A percentile compares a stretch with the other conserved stretches of the same genome.
Evolutionary conservation across 305 asterid genomes (phyloP).

Genomic region (Withania somnifera): DNA sequence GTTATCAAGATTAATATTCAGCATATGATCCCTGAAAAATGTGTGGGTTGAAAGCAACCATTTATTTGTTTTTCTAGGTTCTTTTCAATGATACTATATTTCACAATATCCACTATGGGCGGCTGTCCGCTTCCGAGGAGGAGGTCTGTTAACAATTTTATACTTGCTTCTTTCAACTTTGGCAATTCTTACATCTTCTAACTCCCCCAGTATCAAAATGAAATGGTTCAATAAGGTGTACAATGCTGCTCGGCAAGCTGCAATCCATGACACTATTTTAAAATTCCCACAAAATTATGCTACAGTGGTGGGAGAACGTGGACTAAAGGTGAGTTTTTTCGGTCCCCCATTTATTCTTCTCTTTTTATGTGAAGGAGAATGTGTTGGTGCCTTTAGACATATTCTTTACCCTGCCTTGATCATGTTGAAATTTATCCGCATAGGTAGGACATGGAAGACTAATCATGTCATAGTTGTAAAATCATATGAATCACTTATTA

Average conservation of each 20-base stretch:
- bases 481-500: not conserved
- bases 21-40: not conserved
- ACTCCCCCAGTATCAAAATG: not conserved
- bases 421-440: not conserved
- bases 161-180: not conserved
- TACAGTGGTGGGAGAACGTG: constrained; percentile 96
- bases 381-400: not conserved
- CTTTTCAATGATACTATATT: constrained; percentile 90
- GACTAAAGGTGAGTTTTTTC: constrained; percentile 57
- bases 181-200: not conserved
- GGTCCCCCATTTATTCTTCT: not conserved
- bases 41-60: not conserved
- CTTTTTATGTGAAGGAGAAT: not conserved
- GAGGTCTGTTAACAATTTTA: constrained; percentile 45
- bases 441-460: not conserved
- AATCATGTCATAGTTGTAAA: not conserved
- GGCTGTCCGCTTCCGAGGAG: constrained; percentile 77
- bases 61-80: constrained; percentile 41
- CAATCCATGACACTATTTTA: constrained; percentile 93
- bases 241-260: constrained; percentile 85
- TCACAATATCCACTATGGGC: constrained; percentile 88
- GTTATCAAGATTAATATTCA: not conserved
- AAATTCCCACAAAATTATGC: constrained; percentile 74
- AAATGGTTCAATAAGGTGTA: constrained; percentile 46
- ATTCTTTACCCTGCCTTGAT: not conserved